Conservation (phyloP, 257 asterid species). For the Solanum arcanum region DNA sequence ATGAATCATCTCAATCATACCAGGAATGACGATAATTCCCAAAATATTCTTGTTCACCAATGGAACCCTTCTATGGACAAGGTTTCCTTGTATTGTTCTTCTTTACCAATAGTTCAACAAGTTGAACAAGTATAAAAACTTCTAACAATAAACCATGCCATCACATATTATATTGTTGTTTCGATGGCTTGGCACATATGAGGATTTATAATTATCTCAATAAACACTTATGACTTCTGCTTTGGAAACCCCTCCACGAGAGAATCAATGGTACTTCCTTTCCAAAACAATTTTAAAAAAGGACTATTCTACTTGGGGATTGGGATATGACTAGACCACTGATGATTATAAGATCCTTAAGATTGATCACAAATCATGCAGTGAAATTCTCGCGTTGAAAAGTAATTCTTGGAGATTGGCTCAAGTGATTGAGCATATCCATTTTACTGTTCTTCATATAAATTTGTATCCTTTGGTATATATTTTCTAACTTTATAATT, state of each 20-base stretch:
- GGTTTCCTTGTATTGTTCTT: background rate
- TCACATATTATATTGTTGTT: background rate
- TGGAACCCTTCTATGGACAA: background rate
- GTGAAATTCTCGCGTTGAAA: background rate
- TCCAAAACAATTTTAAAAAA: too few relatives aligned
- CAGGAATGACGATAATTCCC: background rate
- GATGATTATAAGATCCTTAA: background rate
- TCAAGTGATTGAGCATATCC: too few relatives aligned
- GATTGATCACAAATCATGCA: background rate
- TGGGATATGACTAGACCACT: background rate
- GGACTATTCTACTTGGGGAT: background rate
- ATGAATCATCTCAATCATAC: background rate
- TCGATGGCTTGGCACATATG: too few relatives aligned
- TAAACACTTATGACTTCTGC: too few relatives aligned
- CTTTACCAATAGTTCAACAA: background rate
- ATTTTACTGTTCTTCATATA: too few relatives aligned
- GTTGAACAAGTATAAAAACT: background rate
- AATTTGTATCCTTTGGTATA: too few relatives aligned
- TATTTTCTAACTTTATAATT: too few relatives aligned
- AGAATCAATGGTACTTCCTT: background rate
- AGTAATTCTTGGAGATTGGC: background rate
- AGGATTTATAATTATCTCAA: too few relatives aligned
- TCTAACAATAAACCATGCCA: too few relatives aligned
- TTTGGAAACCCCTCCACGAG: background rate
- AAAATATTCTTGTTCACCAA: background rate